Percentiles rank a stretch among this genome's conserved stretches.
Conservation (phyloP, 2,329 filamentous ascomycete genomes). For the Fusarium algeriense region DNA sequence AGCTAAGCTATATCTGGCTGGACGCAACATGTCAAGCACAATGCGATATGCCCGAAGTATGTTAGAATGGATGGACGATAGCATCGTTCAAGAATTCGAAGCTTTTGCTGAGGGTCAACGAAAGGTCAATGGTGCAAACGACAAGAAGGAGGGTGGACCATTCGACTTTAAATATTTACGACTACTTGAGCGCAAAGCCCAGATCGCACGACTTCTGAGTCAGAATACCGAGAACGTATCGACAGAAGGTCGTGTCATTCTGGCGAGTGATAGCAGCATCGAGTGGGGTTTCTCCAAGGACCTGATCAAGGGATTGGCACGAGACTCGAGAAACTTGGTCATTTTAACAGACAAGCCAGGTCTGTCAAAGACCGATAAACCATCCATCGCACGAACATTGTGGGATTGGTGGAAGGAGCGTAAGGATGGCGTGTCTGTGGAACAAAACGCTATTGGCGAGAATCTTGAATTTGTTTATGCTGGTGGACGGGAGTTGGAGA, state of each 20-base stretch:
- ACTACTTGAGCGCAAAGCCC: conserved; percentile 83
- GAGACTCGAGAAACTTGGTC: conserved; percentile 83
- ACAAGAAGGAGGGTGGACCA: conserved; percentile 73
- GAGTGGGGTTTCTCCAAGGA: conserved; percentile 97
- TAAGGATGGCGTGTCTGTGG: conserved; percentile 71
- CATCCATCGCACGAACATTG: conserved; percentile 78
- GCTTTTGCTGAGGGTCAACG: conserved; percentile 69
- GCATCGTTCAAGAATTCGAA: conserved; percentile 92
- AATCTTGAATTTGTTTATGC: conserved; percentile 75
- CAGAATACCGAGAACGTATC: conserved; percentile 57
- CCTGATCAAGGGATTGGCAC: conserved; percentile 78
- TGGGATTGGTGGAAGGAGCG: conserved; percentile 84
- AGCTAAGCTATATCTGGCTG: conserved; percentile 82
- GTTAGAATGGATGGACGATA: conserved; percentile 99
- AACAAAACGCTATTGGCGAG: conserved; percentile 66
- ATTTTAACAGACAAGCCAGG: conserved; percentile 83
- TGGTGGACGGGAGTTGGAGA: conserved; percentile 70
- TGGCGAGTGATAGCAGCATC: conserved; percentile 89
- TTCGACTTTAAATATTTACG: conserved; percentile 92
- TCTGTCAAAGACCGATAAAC: conserved; percentile 54
- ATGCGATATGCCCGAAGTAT: conserved; percentile 94
- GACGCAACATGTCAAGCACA: conserved; percentile 86
- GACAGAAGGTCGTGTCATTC: conserved; percentile 76
- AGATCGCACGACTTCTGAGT: conserved; percentile 77
- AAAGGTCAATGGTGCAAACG: conserved; percentile 59